A percentile compares a stretch with the other conserved stretches of the same genome.
These are phyloP conservation scores for Sporothrix humicola DNA, from an alignment of 2,329 filamentous ascomycete species.

Conservation along the genomic window DNA sequence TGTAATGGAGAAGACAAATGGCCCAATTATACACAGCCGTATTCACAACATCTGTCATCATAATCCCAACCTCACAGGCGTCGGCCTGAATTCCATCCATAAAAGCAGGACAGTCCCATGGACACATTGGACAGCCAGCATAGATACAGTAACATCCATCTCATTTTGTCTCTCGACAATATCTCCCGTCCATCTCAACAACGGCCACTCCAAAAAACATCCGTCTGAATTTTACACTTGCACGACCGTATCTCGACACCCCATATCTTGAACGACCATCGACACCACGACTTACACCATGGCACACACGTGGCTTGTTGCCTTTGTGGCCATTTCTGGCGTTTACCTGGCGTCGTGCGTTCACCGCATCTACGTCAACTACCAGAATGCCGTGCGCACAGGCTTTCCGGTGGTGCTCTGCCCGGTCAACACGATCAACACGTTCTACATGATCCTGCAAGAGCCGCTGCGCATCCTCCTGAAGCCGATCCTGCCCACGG, in stretches of 20 bases:
- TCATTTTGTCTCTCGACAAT: no score
- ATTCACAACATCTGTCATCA: no score
- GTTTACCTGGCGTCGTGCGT: constrained; percentile 27
- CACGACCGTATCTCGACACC: neutral
- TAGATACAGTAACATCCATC: no score
- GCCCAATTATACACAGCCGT: no score
- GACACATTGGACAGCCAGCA: no score
- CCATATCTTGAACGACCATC: neutral
- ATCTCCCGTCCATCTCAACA: no score
- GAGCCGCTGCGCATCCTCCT: constrained; percentile 28
- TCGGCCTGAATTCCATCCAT: no score
- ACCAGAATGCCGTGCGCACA: constrained; percentile 24
- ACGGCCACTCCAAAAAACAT: no score
- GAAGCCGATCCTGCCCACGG: constrained; percentile 23
- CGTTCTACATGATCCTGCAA: constrained; percentile 31
- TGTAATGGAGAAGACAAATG: no score
- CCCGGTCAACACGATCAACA: constrained; percentile 31
- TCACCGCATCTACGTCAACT: constrained; percentile 32
- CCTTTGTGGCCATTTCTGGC: neutral
- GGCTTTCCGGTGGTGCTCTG: constrained; percentile 29
- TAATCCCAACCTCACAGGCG: no score
- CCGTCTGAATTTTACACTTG: no score
- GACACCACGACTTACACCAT: neutral
- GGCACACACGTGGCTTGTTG: constrained; percentile 24
- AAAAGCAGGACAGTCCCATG: no score